Evolutionary conservation across 139 green algal genomes (phyloP), one percentile per base, ranked within the genome.

Genomic region (Pedinophyceae sp.): DNA sequence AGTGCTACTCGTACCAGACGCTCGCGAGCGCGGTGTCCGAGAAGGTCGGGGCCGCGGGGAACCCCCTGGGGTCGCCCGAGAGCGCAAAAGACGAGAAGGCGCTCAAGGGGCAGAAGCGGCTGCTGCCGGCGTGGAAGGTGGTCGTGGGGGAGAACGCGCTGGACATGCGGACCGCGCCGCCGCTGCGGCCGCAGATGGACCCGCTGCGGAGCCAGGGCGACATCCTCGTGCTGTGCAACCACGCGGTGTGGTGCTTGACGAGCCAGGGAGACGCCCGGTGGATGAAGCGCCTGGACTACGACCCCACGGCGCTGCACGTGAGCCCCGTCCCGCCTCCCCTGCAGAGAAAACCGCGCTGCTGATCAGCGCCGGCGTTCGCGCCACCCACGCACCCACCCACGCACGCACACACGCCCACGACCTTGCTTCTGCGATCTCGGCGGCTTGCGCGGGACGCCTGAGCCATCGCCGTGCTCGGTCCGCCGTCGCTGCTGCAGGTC

Each of bases 231-330:
- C 45, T 75, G 41, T 70, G 68, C 7, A 72, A 84, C 65, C 72
- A 73, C 65, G 67, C 60, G 34, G 56, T 84, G 40, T 81, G 75
- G 38, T 50, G 75, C 27, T 30, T 81, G 20, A 61, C 45, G 39
- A 30, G 53, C 2, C 29, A 27, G 30, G 57, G 53, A 24, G 1
- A 56, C 39, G 60, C 69, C 43, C 66, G 48, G 18, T 64, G 71
- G 29, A 72, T 81, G 66, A 70, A 70, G 38, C 52, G 68, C 7
- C 64, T 84, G 2, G 76, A 84, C 48, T 81, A 79, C 62, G 68
- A 76, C 57, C 72, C 72, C 19, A 43, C 34, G 10, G 34, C 34
- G 34, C 34, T 43, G 34, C 10, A 7, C 34, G 34, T 43, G n/a
- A n/a, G n/a, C n/a, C n/a, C n/a, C n/a, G n/a, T n/a, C n/a, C n/a